These are phyloP conservation scores for Saccharomycopsis lassenensis DNA, from an alignment of 805 yeast species.

Conservation along the genomic window DNA sequence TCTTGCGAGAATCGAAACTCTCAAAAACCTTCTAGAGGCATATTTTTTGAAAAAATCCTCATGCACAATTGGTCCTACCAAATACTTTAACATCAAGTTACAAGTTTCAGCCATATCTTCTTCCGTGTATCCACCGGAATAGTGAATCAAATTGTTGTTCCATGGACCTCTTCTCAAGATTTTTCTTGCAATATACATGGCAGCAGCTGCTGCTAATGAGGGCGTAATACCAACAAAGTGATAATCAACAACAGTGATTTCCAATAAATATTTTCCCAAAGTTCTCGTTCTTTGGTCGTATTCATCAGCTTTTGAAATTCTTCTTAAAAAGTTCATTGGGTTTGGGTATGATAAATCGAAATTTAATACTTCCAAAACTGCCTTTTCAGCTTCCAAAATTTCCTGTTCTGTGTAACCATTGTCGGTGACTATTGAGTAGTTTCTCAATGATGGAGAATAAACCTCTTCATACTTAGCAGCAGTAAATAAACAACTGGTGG, in stretches of 20 bases:
- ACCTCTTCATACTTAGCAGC: conserved; percentile 95
- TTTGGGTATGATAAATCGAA: conserved; percentile 78
- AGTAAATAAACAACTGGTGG: conserved; percentile 75
- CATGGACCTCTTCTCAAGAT: conserved; percentile 63
- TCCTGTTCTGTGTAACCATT: conserved; percentile 75
- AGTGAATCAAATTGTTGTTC: conserved; percentile 81
- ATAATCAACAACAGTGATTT: conserved; percentile 66
- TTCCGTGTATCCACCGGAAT: conserved; percentile 81
- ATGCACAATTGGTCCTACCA: conserved; percentile 72
- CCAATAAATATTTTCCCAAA: conserved; percentile 74
- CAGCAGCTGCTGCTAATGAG: conserved; percentile 73
- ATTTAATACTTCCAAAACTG: conserved; percentile 56
- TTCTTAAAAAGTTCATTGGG: conserved; percentile 80
- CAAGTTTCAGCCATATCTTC: conserved; percentile 63
- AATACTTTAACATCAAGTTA: conserved; percentile 63
- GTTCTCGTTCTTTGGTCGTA: conserved; percentile 79
- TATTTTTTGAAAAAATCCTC: conserved; percentile 92
- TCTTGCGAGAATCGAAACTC: conserved; percentile 69
- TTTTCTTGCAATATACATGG: conserved; percentile 73
- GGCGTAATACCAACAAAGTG: conserved; percentile 65
- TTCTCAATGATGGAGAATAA: conserved; percentile 71
- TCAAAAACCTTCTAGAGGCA: conserved; percentile 79
- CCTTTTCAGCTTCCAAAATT: conserved; percentile 74
- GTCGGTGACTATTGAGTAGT: conserved; percentile 81
- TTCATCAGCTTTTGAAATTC: conserved; percentile 85